Percentiles rank a stretch among this genome's conserved stretches.
Conservation (phyloP, 2,329 filamentous ascomycete genomes). For the Venturia asperata region DNA sequence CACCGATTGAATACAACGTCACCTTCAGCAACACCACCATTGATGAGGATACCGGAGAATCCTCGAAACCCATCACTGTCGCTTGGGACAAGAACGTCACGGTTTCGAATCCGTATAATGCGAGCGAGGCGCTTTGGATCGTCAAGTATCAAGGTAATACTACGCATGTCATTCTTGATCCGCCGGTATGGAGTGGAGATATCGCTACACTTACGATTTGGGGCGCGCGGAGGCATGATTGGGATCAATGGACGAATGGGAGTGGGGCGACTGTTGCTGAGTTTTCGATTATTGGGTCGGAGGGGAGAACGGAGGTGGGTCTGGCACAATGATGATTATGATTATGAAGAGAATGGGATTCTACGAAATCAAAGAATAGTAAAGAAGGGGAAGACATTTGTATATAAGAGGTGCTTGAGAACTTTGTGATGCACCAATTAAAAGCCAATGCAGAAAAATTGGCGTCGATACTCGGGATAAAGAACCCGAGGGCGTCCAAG, state of each 20-base stretch:
- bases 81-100: slow-evolving; percentile 27
- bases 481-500: too few relatives aligned
- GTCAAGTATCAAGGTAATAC: slow-evolving; percentile 38
- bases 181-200: slow-evolving; percentile 37
- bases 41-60: too few relatives aligned
- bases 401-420: too few relatives aligned
- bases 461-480: too few relatives aligned
- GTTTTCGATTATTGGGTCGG: slow-evolving; percentile 25
- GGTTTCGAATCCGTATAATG: slow-evolving; percentile 39
- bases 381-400: background rate
- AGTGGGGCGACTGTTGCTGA: slow-evolving; percentile 48
- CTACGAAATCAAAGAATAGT: background rate
- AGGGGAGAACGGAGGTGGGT: background rate
- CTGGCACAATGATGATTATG: background rate
- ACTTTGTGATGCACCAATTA: too few relatives aligned
- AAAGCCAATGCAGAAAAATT: too few relatives aligned
- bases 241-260: slow-evolving; percentile 20
- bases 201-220: slow-evolving; percentile 43
- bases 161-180: slow-evolving; percentile 37
- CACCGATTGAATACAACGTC: slow-evolving; percentile 48
- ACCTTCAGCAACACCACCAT: slow-evolving; percentile 46
- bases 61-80: slow-evolving; percentile 22
- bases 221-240: slow-evolving; percentile 28
- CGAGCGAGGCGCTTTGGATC: slow-evolving; percentile 31
- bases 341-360: background rate